Conservation (phyloP, 2,329 filamentous ascomycete genomes). For the Aspergillus pseudonomiae region DNA sequence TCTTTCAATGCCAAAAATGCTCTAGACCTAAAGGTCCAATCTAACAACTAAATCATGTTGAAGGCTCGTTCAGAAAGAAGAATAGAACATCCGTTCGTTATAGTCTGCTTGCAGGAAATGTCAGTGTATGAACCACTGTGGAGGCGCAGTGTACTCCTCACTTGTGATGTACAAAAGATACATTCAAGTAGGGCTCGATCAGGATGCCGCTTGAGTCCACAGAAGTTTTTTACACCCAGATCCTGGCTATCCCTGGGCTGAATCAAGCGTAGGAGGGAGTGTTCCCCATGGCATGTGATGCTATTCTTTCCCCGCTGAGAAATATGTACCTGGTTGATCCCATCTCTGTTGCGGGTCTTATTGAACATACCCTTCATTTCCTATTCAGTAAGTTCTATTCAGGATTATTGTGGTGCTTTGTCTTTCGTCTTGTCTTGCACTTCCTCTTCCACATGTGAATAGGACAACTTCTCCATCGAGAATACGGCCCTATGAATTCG, state of each 20-base stretch:
- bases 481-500: not conserved
- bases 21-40: not conserved
- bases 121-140: not conserved
- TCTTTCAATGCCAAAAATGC: not conserved
- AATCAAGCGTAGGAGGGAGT: not conserved
- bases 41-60: not conserved
- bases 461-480: constrained; percentile 1
- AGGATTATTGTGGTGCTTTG: not conserved
- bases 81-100: not conserved
- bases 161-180: not conserved
- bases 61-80: not conserved
- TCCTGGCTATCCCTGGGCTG: not conserved
- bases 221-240: not conserved
- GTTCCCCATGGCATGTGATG: not conserved
- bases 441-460: constrained; percentile 13
- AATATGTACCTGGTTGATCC: not conserved
- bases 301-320: not conserved
- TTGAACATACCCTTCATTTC: constrained; percentile 7
- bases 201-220: not conserved
- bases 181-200: not conserved
- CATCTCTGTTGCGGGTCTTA: constrained; percentile 1
- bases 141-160: not conserved
- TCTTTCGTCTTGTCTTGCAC: not conserved
- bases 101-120: not conserved
- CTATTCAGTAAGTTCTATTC: constrained; percentile 1